Base-by-base conservation (phyloP, 2,329 filamentous ascomycete species). In the Lachnellula hyalina region DNA sequence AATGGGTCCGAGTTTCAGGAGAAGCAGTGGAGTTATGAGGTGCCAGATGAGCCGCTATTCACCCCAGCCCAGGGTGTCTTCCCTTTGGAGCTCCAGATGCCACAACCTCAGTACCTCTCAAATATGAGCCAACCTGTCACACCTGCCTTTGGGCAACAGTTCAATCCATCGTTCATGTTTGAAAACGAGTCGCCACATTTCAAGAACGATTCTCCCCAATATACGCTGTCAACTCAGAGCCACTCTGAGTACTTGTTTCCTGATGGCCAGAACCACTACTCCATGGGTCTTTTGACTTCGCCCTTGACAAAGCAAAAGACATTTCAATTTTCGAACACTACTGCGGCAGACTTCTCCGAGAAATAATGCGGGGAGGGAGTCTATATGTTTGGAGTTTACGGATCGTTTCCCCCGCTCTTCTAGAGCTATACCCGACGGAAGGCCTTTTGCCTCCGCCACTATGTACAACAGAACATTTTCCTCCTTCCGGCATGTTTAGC, bases 321-420 rank as follows among this genome's bases (percentile, higher is more conserved):
- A 14, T 69, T 68, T 41, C 66, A 68, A 53, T 69, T 69, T 47
- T 68, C 65, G 15, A 66, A 69, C 44, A 64, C 61, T 15, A 69
- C 67, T 7, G 53, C 65, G 15, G 67, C 67, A n/a, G 66, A 69
- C 53, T 69, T 66, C 52, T 61, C 61, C 15, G 63, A 67, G 47
- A 68, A 67, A 55, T 66, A 51, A 63, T 40, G 28, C 9, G 28
- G 28, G 28, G 34, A 32, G 21, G 34, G 40, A 40, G 28, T 19
- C 41, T 36, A 49, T 52, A 28, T 35, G 5, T 23, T 36, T 49
- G 35, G 23, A 36, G 36, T 44, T 47, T 54, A 46, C 32, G 15
- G 23, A 47, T 53, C 17, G 11, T 48, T 46, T 51, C 52, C 15
- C 25, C 25, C 49, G 47, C 52, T 49, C 49, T 44, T 2, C 28